These are phyloP conservation scores for Colletotrichum sp. DNA, from an alignment of 2,329 filamentous ascomycete species.

Conservation along the genomic window DNA sequence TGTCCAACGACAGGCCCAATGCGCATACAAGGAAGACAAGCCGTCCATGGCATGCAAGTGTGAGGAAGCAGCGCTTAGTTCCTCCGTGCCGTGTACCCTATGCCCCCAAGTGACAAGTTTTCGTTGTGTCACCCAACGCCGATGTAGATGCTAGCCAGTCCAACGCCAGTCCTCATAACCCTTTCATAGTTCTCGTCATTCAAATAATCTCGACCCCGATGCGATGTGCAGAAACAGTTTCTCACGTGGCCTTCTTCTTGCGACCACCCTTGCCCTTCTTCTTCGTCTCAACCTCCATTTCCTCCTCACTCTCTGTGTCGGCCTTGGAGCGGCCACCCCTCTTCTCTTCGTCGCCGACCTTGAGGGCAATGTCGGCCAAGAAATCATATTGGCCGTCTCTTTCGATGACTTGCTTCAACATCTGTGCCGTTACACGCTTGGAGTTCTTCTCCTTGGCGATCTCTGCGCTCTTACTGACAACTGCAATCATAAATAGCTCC, in stretches of 20 bases:
- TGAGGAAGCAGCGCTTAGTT: conserved; percentile 17
- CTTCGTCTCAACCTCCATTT: conserved; percentile 50
- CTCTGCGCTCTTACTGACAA: conserved; percentile 87
- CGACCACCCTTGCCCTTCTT: conserved; percentile 51
- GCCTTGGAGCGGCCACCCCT: conserved; percentile 46
- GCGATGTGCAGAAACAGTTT: background rate
- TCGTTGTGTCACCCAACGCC: conserved; percentile 27
- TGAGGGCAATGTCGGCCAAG: conserved; percentile 85
- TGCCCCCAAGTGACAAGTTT: conserved; percentile 17
- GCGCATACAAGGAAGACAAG: conserved; percentile 12
- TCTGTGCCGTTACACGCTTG: conserved; percentile 87
- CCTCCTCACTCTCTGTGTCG: conserved; percentile 60
- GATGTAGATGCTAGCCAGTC: conserved; percentile 27
- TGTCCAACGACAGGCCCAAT: conserved; percentile 5
- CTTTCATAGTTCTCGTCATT: conserved; percentile 20
- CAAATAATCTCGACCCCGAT: background rate
- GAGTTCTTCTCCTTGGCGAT: conserved; percentile 83
- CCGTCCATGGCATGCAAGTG: conserved; percentile 12
- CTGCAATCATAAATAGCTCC: conserved; percentile 95
- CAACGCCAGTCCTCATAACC: conserved; percentile 27
- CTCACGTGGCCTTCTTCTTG: conserved; percentile 51
- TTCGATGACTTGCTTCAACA: conserved; percentile 90
- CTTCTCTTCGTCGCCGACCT: conserved; percentile 69
- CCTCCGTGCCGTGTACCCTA: conserved; percentile 14
- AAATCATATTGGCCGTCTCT: conserved; percentile 95